phyloP scores from a whole-genome alignment of 140 eudicot genomes.

The Cichorium intybus region DNA sequence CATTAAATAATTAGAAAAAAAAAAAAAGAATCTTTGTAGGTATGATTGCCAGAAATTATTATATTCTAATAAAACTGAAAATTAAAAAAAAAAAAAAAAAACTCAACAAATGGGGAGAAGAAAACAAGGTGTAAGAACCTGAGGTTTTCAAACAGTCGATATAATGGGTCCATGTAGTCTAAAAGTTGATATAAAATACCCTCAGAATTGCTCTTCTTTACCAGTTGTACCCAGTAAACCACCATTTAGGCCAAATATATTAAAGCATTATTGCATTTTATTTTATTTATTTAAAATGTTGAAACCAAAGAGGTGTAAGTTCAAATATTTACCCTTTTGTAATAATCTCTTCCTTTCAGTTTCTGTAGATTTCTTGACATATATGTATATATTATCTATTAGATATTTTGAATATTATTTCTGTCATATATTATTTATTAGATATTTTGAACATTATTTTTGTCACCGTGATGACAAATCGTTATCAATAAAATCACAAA shows the following conservation, averaged over 20 bases:
- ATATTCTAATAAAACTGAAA: constrained; percentile 7
- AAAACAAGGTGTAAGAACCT: constrained; percentile 9
- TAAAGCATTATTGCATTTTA: not conserved
- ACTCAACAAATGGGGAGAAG: constrained; percentile 24
- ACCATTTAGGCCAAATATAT: not conserved
- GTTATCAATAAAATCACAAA: not conserved
- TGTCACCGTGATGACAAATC: not conserved
- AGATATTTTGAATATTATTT: not conserved
- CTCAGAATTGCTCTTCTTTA: not conserved
- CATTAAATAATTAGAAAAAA: constrained; percentile 22
- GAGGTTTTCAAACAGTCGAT: not conserved
- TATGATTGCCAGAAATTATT: constrained; percentile 31
- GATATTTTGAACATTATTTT: not conserved
- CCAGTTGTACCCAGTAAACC: not conserved
- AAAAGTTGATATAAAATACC: not conserved
- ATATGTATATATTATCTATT: not conserved
- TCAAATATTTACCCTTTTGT: not conserved
- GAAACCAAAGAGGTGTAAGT: not conserved
- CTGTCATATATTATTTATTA: not conserved
- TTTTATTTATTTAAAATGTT: not conserved
- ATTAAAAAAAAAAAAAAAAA: not conserved
- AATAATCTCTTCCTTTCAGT: not conserved
- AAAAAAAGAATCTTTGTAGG: constrained; percentile 35
- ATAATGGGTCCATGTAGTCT: not conserved
- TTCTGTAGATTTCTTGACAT: too few species aligned